Base-by-base conservation (phyloP, 2,329 filamentous ascomycete species). In the Epichloe typhina region DNA sequence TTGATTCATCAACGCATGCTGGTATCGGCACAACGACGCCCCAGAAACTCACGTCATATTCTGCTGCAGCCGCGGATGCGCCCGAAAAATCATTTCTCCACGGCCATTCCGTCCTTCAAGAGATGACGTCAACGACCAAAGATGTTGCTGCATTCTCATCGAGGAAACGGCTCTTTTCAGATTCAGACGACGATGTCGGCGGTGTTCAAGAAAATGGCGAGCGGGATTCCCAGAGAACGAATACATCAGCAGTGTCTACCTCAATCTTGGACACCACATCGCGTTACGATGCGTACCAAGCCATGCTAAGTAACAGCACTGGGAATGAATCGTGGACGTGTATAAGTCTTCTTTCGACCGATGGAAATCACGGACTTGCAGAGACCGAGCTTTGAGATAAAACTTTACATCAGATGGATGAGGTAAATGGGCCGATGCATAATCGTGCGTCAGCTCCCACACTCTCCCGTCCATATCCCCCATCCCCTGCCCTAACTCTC, bases 341-440 rank as follows among this genome's bases (percentile, higher is more conserved):
- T 0, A 61, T 69, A 8, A 53, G 57, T 3, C 56, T 71, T 9
- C 57, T 71, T 33, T 69, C 66, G 0, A 67, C 65, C 1, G 63
- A 54, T 33, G 55, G 62, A 21, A 57, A 66, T 36, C 64, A 71
- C 46, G 64, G 59, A 1, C 42, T 38, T 1, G 47, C 49, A 9
- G 68, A 71, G 4, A 49, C 53, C 35, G 67, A 69, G 23, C 58
- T 71, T 3, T 68, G 55, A 59, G 35, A 19, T 13, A 2, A 11
- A 15, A 6, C 23, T 23, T 21, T 3, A 17, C 26, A 9, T 8
- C 23, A 33, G n/a, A n/a, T 40, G 23, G 12, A 33, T 50, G n/a
- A 23, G 7, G 12, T 9, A 31, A 31, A 31, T 31, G 26, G 8
- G 26, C 26, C 26, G 7, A 31, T 31, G 9, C 26, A 9, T 8